Percentiles rank a stretch among this genome's conserved stretches.
phyloP scores from a whole-genome alignment of 148 eudicot genomes.

The Amaranthus palmeri region DNA sequence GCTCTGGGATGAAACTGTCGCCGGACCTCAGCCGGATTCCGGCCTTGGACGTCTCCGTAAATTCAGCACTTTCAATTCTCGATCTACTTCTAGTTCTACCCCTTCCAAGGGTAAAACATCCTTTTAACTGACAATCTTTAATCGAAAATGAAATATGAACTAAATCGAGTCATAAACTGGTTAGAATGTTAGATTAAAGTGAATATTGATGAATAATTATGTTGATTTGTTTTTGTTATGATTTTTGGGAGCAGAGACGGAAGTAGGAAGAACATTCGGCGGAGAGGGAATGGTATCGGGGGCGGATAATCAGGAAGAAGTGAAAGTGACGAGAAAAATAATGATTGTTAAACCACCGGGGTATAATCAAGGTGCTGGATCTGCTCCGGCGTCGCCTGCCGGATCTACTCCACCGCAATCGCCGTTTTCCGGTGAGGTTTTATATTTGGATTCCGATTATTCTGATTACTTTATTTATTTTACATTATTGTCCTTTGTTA shows the following conservation, averaged over 20 bases:
- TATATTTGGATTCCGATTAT: background rate
- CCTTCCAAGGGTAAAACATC: conserved; percentile 58
- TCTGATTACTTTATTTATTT: background rate
- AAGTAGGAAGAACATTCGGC: conserved; percentile 29
- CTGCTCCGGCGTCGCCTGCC: conserved; percentile 37
- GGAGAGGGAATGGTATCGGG: conserved; percentile 16
- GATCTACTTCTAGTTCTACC: conserved; percentile 33
- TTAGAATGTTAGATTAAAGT: background rate
- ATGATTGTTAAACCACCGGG: conserved; percentile 44
- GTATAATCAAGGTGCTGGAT: conserved; percentile 24
- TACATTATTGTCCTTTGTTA: background rate
- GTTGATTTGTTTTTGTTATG: background rate
- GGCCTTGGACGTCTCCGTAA: conserved; percentile 84
- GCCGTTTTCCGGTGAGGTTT: conserved; percentile 43
- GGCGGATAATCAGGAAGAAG: conserved; percentile 13
- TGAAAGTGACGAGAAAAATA: conserved; percentile 38
- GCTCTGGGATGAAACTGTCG: conserved; percentile 85
- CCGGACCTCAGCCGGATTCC: conserved; percentile 76
- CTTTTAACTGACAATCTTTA: too few relatives aligned
- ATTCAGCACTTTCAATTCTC: conserved; percentile 39
- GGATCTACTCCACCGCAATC: conserved; percentile 41
- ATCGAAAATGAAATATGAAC: too few relatives aligned
- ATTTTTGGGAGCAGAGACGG: conserved; percentile 23
- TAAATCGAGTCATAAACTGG: too few relatives aligned
- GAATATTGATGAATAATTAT: background rate